phyloP scores from a whole-genome alignment of 345 rosid species.

The Gynandropsis gynandra region DNA sequence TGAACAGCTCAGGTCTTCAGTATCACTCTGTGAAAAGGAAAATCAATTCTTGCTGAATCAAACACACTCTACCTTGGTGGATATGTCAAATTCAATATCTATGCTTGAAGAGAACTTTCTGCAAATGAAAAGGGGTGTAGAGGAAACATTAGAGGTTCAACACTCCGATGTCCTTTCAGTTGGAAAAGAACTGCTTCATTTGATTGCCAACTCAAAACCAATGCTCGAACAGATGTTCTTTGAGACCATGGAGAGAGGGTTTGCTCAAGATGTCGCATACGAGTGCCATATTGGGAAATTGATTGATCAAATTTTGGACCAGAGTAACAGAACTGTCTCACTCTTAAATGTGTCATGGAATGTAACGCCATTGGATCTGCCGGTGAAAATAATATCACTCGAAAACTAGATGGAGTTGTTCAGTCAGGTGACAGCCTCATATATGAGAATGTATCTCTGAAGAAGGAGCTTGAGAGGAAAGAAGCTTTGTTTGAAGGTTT shows the following conservation, averaged over 20 bases:
- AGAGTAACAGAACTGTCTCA: slow-evolving; percentile 16
- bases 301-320: slow-evolving; percentile 28
- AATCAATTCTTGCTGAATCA: slow-evolving; percentile 42
- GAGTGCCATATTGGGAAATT: slow-evolving; percentile 44
- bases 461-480: slow-evolving; percentile 71
- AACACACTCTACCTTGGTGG: slow-evolving; percentile 31
- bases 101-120: slow-evolving; percentile 46
- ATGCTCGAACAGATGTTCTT: slow-evolving; percentile 50
- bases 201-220: slow-evolving; percentile 38
- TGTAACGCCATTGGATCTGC: slow-evolving; percentile 18
- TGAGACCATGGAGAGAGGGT: slow-evolving; percentile 50
- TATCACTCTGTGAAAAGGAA: slow-evolving; percentile 46
- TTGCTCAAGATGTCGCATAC: slow-evolving; percentile 37
- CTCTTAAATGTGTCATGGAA: slow-evolving; percentile 9
- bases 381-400: slow-evolving; percentile 21
- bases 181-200: slow-evolving; percentile 38
- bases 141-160: slow-evolving; percentile 40
- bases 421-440: slow-evolving; percentile 27
- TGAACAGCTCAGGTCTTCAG: slow-evolving; percentile 46
- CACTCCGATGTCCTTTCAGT: slow-evolving; percentile 37
- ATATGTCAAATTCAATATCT: slow-evolving; percentile 44
- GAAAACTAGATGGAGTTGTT: slow-evolving; percentile 18
- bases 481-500: slow-evolving; percentile 68
- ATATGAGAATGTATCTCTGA: slow-evolving; percentile 47
- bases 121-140: slow-evolving; percentile 54